phyloP scores from a whole-genome alignment of 2,329 filamentous ascomycete genomes.

The Exutisphaerella laricina region DNA sequence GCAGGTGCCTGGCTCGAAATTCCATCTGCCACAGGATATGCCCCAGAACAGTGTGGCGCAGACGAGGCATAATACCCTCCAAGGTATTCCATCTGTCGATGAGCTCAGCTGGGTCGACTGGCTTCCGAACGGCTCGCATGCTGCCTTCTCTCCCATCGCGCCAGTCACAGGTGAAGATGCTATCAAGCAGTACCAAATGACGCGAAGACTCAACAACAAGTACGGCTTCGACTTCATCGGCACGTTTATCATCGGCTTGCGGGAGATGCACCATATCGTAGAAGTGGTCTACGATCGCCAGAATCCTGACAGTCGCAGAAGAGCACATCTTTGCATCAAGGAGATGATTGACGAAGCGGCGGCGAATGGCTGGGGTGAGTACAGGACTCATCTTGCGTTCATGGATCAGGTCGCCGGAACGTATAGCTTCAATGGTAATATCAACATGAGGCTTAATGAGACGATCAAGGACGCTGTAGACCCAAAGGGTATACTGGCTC shows the following conservation, averaged over 20 bases:
- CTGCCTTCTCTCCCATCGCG: constrained; percentile 51
- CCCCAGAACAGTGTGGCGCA: constrained; percentile 29
- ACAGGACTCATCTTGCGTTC: constrained; percentile 44
- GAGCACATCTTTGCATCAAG: constrained; percentile 37
- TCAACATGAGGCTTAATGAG: constrained; percentile 41
- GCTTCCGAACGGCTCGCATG: constrained; percentile 20
- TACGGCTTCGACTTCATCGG: constrained; percentile 49
- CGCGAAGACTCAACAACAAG: constrained; percentile 31
- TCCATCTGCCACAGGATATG: constrained; percentile 41
- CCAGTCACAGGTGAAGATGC: constrained; percentile 47
- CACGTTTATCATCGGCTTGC: constrained; percentile 47
- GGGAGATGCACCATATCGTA: constrained; percentile 54
- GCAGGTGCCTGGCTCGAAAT: constrained; percentile 39
- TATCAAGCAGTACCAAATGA: constrained; percentile 41
- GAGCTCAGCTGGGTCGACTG: constrained; percentile 47
- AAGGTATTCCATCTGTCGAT: constrained; percentile 32
- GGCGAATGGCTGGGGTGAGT: constrained; percentile 42
- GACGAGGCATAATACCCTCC: constrained; percentile 24
- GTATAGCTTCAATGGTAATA: constrained; percentile 41
- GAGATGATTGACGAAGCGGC: constrained; percentile 39
- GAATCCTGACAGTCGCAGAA: constrained; percentile 36
- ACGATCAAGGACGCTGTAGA: constrained; percentile 45
- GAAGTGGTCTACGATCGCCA: constrained; percentile 50
- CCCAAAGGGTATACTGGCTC: constrained; percentile 45
- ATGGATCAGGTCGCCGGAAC: constrained; percentile 44